Evolutionary conservation across 73 alveolate genomes (phyloP).

Genomic region (Loxodes magnus): DNA sequence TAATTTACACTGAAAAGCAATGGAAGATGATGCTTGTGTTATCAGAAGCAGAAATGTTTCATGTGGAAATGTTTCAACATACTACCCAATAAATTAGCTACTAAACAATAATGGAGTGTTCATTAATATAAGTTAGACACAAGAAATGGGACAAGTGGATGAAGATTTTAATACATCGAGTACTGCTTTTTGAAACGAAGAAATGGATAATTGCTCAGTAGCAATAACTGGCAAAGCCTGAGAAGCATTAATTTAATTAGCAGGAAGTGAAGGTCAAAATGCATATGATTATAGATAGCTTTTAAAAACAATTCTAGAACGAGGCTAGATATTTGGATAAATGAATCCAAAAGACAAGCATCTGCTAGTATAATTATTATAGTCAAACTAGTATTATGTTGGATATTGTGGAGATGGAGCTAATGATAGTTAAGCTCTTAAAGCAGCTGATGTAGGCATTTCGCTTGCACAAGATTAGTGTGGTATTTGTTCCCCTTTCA

Average conservation of each 20-base stretch:
- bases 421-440: slow-evolving; percentile 95
- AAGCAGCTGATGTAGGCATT: slow-evolving; percentile 90
- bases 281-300: background rate
- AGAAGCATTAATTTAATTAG: background rate
- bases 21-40: too few relatives aligned
- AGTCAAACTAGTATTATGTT: slow-evolving; percentile 38
- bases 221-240: slow-evolving; percentile 7
- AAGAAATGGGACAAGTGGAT: slow-evolving; percentile 42
- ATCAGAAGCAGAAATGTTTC: background rate
- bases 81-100: slow-evolving; percentile 1
- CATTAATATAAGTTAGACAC: background rate
- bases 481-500: slow-evolving; percentile 96
- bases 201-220: slow-evolving; percentile 8
- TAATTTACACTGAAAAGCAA: slow-evolving; percentile 3
- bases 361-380: slow-evolving; percentile 60
- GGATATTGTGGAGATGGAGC: slow-evolving; percentile 99
- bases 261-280: background rate
- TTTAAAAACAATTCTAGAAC: slow-evolving; percentile 18
- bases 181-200: background rate
- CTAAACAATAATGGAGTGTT: background rate
- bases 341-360: slow-evolving; percentile 97
- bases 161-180: slow-evolving; percentile 28
- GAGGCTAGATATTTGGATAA: slow-evolving; percentile 91
- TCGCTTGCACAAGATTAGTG: slow-evolving; percentile 89
- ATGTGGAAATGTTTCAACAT: slow-evolving; percentile 2